phyloP scores from a whole-genome alignment of 495 filamentous ascomycete genomes.

The Xylaria castorea region DNA sequence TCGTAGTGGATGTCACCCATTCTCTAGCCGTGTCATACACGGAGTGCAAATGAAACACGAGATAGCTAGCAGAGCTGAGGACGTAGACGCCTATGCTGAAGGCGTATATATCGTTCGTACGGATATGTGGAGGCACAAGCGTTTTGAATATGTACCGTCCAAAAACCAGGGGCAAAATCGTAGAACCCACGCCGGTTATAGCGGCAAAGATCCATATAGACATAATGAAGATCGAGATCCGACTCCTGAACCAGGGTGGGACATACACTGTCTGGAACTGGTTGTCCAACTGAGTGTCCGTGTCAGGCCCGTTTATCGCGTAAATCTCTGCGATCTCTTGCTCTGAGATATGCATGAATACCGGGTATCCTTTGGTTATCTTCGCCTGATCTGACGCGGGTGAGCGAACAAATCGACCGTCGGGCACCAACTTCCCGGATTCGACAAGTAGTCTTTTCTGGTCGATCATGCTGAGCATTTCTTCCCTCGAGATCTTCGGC shows the following conservation, averaged over 20 bases:
- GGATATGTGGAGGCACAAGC: conserved; percentile 68
- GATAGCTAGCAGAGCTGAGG: conserved; percentile 69
- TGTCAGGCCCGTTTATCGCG: conserved; percentile 55
- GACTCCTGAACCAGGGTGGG: conserved; percentile 80
- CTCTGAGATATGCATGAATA: conserved; percentile 83
- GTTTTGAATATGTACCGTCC: conserved; percentile 77
- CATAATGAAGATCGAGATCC: conserved; percentile 85
- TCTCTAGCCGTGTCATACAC: conserved; percentile 48
- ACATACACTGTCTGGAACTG: conserved; percentile 87
- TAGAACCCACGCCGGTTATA: conserved; percentile 85
- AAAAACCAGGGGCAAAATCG: conserved; percentile 82
- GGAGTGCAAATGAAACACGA: conserved; percentile 58
- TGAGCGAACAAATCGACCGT: conserved; percentile 87
- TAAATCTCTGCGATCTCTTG: conserved; percentile 71
- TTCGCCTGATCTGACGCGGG: conserved; percentile 93
- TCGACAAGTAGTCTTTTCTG: conserved; percentile 51
- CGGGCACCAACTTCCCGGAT: conserved; percentile 54
- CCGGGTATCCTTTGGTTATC: conserved; percentile 79
- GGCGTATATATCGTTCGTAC: conserved; percentile 94
- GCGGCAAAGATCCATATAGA: conserved; percentile 95
- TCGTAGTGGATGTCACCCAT: conserved; percentile 33
- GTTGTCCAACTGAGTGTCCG: conserved; percentile 69
- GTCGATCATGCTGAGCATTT: conserved; percentile 33
- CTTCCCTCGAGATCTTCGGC: conserved; percentile 31
- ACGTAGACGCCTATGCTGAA: conserved; percentile 88